Evolutionary conservation across 345 rosid species (phyloP).

Genomic region (Populus tremula): DNA sequence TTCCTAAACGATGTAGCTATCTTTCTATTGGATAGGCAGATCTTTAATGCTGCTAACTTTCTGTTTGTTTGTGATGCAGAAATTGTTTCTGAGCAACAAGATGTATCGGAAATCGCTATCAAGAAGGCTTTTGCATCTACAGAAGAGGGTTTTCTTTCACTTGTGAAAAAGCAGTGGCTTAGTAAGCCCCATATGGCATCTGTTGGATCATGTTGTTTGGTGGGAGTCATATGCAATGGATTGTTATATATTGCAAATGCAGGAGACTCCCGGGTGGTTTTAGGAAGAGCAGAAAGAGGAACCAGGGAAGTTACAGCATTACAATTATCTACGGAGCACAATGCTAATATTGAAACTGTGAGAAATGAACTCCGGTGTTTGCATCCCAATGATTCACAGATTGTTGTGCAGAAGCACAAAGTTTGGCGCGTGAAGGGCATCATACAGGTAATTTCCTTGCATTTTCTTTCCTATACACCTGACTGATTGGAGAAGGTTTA

Average conservation of each 20-base stretch:
- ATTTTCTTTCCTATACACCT: neutral
- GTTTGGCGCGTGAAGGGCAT: slow-evolving; percentile 86
- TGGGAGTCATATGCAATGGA: slow-evolving; percentile 66
- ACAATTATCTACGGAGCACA: slow-evolving; percentile 74
- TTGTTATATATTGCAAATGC: slow-evolving; percentile 60
- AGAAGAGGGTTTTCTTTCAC: slow-evolving; percentile 55
- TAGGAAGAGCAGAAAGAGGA: slow-evolving; percentile 55
- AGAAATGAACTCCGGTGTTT: slow-evolving; percentile 59
- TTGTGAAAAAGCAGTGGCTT: slow-evolving; percentile 64
- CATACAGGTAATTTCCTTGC: slow-evolving; percentile 53
- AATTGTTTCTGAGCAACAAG: slow-evolving; percentile 46
- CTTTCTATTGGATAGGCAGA: too few relatives aligned
- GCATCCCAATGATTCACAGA: slow-evolving; percentile 69
- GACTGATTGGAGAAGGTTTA: too few relatives aligned
- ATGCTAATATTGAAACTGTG: slow-evolving; percentile 54
- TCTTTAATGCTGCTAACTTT: neutral
- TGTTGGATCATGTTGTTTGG: slow-evolving; percentile 77
- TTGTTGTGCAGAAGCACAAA: slow-evolving; percentile 57
- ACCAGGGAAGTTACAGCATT: slow-evolving; percentile 41
- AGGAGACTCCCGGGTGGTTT: slow-evolving; percentile 72
- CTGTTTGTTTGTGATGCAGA: slow-evolving; percentile 32
- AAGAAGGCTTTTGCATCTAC: slow-evolving; percentile 57
- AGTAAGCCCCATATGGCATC: slow-evolving; percentile 66
- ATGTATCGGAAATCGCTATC: slow-evolving; percentile 46
- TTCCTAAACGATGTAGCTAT: too few relatives aligned